Evolutionary conservation across 768 basidiomycete species (phyloP).

Genomic region (Termitomyces heimii): DNA sequence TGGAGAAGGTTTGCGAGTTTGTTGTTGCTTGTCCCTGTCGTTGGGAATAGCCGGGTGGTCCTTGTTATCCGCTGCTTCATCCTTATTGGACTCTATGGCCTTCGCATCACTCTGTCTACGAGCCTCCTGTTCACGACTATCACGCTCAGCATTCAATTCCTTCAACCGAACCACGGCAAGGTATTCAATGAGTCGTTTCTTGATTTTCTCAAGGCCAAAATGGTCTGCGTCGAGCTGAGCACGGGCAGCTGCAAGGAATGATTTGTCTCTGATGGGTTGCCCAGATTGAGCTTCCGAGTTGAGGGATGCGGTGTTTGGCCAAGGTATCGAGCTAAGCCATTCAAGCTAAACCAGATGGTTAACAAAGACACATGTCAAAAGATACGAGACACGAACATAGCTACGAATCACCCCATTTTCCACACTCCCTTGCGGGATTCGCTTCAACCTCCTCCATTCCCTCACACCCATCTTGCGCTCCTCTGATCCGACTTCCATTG

Average conservation of each 20-base stretch:
- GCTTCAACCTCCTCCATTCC: constrained; percentile 79
- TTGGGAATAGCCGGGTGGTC: constrained; percentile 25
- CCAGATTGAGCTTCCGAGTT: constrained; percentile 10
- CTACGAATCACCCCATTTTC: constrained; percentile 86
- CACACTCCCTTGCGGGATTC: constrained; percentile 86
- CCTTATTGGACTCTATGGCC: constrained; percentile 16
- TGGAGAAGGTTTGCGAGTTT: constrained; percentile 11
- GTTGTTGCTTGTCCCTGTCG: constrained; percentile 14
- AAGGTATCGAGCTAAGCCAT: constrained; percentile 84
- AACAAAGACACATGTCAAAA: background rate
- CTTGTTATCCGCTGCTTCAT: constrained; percentile 13
- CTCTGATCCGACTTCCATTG: constrained; percentile 66
- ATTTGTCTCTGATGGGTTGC: constrained; percentile 36
- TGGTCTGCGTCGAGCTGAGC: constrained; percentile 85
- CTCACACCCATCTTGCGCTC: constrained; percentile 77
- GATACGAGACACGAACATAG: constrained; percentile 49
- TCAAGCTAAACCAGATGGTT: constrained; percentile 53
- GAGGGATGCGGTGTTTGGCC: constrained; percentile 49
- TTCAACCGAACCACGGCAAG: constrained; percentile 76
- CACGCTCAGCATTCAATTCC: constrained; percentile 38
- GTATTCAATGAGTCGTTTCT: constrained; percentile 87
- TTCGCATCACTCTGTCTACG: constrained; percentile 14
- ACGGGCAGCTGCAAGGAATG: constrained; percentile 67
- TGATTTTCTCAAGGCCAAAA: constrained; percentile 89
- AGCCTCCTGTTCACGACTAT: constrained; percentile 25